Conservation (phyloP, 441 rosid species). For the Manihot esculenta region DNA sequence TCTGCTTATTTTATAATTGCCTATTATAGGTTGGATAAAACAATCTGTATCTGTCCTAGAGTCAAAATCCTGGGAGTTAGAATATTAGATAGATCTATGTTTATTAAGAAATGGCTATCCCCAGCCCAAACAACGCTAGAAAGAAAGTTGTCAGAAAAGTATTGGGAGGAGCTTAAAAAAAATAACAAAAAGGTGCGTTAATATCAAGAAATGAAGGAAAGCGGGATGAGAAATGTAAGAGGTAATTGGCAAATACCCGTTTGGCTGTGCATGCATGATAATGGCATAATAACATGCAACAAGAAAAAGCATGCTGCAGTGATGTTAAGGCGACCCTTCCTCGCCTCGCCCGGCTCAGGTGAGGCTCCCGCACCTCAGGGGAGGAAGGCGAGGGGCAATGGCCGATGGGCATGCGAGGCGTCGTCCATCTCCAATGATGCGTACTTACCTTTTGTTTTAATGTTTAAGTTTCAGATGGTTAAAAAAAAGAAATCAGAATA, state of each 20-base stretch:
- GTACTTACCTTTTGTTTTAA: too few species aligned
- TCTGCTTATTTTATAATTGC: neutral
- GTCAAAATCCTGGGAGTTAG: neutral
- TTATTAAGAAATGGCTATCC: neutral
- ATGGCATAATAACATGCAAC: neutral
- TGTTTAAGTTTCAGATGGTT: too few species aligned
- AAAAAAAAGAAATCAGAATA: too few species aligned
- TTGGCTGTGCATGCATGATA: neutral
- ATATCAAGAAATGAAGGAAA: neutral
- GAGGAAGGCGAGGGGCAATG: too few species aligned
- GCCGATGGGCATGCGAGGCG: too few species aligned
- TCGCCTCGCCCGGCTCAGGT: too few species aligned
- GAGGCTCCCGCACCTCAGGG: too few species aligned
- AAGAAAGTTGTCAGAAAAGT: neutral
- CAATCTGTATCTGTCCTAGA: neutral
- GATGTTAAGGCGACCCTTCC: too few species aligned
- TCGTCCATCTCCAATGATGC: too few species aligned
- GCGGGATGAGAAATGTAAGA: neutral
- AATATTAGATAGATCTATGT: neutral
- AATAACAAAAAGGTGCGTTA: neutral
- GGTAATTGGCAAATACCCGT: neutral
- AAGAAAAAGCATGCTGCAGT: neutral
- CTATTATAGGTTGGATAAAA: neutral
- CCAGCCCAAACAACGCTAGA: neutral
- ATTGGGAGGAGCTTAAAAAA: neutral